A percentile compares a stretch with the other conserved stretches of the same genome.
These are phyloP conservation scores for Cryptosporidium xiaoi DNA, from an alignment of 169 alveolate species.

Conservation along the genomic window DNA sequence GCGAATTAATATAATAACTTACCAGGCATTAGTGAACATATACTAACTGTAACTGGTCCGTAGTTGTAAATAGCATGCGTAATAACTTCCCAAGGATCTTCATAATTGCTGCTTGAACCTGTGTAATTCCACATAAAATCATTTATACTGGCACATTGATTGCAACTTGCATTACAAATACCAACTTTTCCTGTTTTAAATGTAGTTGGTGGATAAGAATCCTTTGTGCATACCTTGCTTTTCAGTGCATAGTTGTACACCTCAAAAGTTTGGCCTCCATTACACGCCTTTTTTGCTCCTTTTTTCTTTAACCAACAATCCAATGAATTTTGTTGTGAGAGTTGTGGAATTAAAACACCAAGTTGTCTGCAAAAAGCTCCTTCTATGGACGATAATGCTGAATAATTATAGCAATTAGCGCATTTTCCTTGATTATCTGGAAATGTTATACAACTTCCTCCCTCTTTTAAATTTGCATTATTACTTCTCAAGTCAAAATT, in stretches of 20 bases:
- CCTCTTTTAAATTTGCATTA: conserved; percentile 35
- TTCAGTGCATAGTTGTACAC: conserved; percentile 48
- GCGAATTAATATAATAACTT: background rate
- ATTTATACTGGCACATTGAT: conserved; percentile 31
- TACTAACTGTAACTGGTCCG: conserved; percentile 73
- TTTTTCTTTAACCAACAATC: conserved; percentile 66
- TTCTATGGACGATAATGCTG: conserved; percentile 65
- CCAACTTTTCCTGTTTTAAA: conserved; percentile 52
- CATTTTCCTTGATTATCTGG: conserved; percentile 74
- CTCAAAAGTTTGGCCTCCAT: conserved; percentile 73
- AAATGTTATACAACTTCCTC: conserved; percentile 59
- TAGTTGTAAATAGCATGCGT: conserved; percentile 59
- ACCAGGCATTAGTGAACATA: conserved; percentile 74
- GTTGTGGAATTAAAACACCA: conserved; percentile 48
- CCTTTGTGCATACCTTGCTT: conserved; percentile 46
- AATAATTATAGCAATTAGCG: conserved; percentile 66
- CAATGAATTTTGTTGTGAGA: conserved; percentile 55
- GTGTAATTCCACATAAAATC: conserved; percentile 63
- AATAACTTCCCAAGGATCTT: conserved; percentile 71
- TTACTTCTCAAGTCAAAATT: conserved; percentile 62
- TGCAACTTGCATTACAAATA: conserved; percentile 24
- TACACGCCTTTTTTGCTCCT: conserved; percentile 55
- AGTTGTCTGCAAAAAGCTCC: conserved; percentile 64
- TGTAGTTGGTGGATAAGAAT: conserved; percentile 56
- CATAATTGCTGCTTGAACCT: conserved; percentile 40